A percentile compares a stretch with the other conserved stretches of the same genome.
Evolutionary conservation across 148 eudicot species (phyloP).

Genomic region (Oxyria digyna): DNA sequence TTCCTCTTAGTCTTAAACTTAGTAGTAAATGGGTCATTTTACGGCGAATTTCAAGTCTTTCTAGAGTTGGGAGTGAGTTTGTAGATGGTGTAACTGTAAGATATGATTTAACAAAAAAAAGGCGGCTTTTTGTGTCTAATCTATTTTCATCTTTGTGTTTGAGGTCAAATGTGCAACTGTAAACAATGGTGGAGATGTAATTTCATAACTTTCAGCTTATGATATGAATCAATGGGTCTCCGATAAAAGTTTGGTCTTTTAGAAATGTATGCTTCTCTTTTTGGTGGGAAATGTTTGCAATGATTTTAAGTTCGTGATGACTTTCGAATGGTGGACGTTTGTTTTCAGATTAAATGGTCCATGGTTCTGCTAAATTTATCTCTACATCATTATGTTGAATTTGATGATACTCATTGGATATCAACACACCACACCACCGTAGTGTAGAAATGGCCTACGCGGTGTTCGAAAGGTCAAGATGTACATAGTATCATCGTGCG

Average conservation of each 20-base stretch:
- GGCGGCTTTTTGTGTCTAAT: background rate
- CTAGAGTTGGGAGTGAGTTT: background rate
- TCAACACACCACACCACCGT: too few species aligned
- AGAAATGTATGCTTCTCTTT: background rate
- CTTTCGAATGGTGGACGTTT: background rate
- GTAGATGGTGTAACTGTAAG: conserved; percentile 5
- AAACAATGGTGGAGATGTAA: conserved; percentile 5
- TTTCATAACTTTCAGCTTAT: background rate
- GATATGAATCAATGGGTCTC: conserved; percentile 1
- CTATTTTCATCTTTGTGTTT: background rate
- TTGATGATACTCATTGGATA: background rate
- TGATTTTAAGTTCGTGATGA: background rate
- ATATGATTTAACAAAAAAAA: background rate
- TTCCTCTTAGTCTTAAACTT: background rate
- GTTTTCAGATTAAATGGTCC: background rate
- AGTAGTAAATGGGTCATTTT: background rate
- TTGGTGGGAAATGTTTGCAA: background rate
- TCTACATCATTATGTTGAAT: background rate
- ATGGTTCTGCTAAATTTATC: background rate
- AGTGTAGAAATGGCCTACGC: too few species aligned
- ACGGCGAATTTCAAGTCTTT: background rate
- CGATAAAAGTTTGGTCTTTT: background rate
- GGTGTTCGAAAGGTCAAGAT: too few species aligned
- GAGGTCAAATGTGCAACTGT: background rate
- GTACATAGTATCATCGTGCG: too few species aligned